phyloP scores from a whole-genome alignment of 495 filamentous ascomycete species.

The Penicillium samsonianum region DNA sequence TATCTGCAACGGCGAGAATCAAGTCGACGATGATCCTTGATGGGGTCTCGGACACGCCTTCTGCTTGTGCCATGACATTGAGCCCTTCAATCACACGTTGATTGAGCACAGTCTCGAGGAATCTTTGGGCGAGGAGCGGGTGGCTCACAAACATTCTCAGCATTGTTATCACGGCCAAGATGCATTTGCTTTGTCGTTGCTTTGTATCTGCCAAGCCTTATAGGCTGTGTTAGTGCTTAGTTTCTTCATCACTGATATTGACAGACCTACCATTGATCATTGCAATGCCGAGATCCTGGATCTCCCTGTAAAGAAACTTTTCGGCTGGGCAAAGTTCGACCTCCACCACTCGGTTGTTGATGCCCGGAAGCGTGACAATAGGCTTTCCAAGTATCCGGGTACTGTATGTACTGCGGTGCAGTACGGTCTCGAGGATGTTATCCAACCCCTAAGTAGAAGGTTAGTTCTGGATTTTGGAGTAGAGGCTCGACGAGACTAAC shows the following conservation, averaged over 20 bases:
- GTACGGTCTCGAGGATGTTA: conserved; percentile 33
- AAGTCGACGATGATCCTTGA: conserved; percentile 17
- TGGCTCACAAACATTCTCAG: conserved; percentile 57
- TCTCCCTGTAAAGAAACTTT: conserved; percentile 48
- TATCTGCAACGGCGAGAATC: conserved; percentile 1
- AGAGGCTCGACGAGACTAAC: conserved; percentile 8
- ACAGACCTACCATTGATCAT: conserved; percentile 34
- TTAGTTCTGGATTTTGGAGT: background rate
- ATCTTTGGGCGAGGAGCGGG: conserved; percentile 48
- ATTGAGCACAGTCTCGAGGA: conserved; percentile 45
- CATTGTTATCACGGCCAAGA: conserved; percentile 43
- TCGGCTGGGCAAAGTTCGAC: conserved; percentile 52
- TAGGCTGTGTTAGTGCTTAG: background rate
- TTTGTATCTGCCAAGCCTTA: background rate
- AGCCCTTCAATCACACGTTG: conserved; percentile 40
- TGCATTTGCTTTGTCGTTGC: conserved; percentile 22
- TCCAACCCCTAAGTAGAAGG: conserved; percentile 8
- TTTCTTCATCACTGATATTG: background rate
- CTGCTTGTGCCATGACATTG: conserved; percentile 15
- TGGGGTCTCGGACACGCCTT: background rate
- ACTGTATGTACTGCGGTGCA: conserved; percentile 55
- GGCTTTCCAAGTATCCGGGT: conserved; percentile 55
- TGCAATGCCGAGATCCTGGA: conserved; percentile 36
- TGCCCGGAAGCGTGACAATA: conserved; percentile 56
- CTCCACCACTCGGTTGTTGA: conserved; percentile 32